phyloP scores from a whole-genome alignment of 2,329 filamentous ascomycete species.

The Plectosphaerella sp. region DNA sequence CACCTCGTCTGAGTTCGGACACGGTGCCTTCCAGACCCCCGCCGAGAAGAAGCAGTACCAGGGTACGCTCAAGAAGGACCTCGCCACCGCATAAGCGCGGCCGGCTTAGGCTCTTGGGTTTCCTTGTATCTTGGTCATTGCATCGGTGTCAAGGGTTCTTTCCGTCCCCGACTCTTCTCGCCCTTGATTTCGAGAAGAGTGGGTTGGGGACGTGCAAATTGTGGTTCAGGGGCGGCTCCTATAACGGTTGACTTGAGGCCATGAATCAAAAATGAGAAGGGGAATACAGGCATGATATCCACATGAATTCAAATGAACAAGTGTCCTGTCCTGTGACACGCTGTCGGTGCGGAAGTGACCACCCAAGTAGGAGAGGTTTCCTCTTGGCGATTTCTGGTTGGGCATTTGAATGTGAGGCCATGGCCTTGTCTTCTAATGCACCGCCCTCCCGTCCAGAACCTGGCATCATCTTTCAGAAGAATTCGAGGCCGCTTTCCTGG shows the following conservation, averaged over 20 bases:
- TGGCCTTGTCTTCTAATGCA: no score
- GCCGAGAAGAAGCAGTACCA: slow-evolving; percentile 97
- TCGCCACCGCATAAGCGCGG: slow-evolving; percentile 40
- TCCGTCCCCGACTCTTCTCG: slow-evolving; percentile 5
- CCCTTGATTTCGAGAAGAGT: slow-evolving; percentile 10
- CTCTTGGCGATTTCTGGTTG: no score
- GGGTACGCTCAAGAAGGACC: slow-evolving; percentile 99
- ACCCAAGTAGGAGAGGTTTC: no score
- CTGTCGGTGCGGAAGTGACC: background rate
- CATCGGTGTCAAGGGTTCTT: slow-evolving; percentile 52
- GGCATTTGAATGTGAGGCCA: no score
- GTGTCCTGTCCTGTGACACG: background rate
- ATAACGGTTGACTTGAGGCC: slow-evolving; percentile 13
- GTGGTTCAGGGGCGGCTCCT: background rate
- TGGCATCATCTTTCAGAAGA: no score
- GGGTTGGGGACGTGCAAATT: background rate
- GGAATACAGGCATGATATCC: slow-evolving; percentile 12
- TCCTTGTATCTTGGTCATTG: slow-evolving; percentile 43
- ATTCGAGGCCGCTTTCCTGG: no score
- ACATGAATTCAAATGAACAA: slow-evolving; percentile 5
- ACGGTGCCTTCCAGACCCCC: slow-evolving; percentile 98
- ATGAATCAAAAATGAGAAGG: slow-evolving; percentile 12
- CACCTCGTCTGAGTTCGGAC: slow-evolving; percentile 99
- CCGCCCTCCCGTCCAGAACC: no score
- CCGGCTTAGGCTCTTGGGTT: slow-evolving; percentile 19